A percentile compares a stretch with the other conserved stretches of the same genome.
These are phyloP conservation scores for Neurospora pannonica DNA, from an alignment of 495 filamentous ascomycete species.

Conservation along the genomic window DNA sequence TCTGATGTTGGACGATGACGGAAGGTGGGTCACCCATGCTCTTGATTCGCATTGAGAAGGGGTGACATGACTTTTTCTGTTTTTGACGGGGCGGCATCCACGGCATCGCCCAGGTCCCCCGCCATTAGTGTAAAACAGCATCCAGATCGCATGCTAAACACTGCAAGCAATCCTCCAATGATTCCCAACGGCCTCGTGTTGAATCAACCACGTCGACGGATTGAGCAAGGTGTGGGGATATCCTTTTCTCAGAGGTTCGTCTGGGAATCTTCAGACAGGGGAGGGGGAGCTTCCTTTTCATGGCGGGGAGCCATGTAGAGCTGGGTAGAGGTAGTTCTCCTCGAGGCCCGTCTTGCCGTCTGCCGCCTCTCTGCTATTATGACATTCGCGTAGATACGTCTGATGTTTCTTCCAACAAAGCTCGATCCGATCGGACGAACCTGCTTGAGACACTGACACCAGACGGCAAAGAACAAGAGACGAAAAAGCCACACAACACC, in stretches of 20 bases:
- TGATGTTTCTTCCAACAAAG: neutral
- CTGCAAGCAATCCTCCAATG: neutral
- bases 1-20: slow-evolving; percentile 12
- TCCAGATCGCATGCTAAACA: neutral
- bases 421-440: neutral
- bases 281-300: neutral
- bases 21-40: neutral
- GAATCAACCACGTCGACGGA: neutral
- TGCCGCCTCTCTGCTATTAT: neutral
- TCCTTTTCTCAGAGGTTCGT: neutral
- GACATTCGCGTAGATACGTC: neutral
- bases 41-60: neutral
- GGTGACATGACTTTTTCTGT: neutral
- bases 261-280: neutral
- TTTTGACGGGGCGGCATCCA: neutral
- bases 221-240: neutral
- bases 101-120: neutral
- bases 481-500: neutral
- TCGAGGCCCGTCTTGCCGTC: neutral
- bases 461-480: neutral
- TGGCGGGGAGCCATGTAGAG: neutral
- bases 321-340: neutral
- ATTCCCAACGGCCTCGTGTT: neutral
- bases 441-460: neutral
- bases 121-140: neutral